Evolutionary conservation across 2,329 filamentous ascomycete genomes (phyloP), one percentile per base, ranked within the genome.

Genomic region (Escovopsis sp.): DNA sequence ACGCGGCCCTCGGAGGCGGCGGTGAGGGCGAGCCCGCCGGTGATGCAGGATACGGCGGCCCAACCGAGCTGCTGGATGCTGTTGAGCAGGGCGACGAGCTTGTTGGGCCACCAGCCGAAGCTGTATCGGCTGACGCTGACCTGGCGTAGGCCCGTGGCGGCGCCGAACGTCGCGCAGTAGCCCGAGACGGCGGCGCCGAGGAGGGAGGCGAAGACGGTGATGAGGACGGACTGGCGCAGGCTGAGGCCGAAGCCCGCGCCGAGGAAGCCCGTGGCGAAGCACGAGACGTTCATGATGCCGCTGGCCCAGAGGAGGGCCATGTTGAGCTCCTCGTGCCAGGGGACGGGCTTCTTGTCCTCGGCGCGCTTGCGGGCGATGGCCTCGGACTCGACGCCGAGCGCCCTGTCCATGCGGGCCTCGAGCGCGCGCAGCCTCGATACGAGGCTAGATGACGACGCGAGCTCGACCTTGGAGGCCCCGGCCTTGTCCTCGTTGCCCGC

Each of bases 301-400:
- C 61, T 66, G 18, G 69, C 67, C 70, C 70, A 73, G 44, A 73
- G 58, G 44, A 70, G 53, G 10, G 67, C 68, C 69, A 73, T 73
- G 43, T 61, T 60, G 43, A 66, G 52, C 46, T 64, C 63, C 50
- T 66, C 65, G 18, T 55, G 57, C 58, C 58, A 63, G 10, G 53
- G 46, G 9, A 55, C 53, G 26, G 41, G 38, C 19, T 47, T 42
- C 36, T 56, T 58, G 36, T 69, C 61, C 52, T 69, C 63, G 32
- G 68, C 62, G 6, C 59, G 59, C 47, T 68, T 66, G 43, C 70
- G 63, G 9, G 56, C 55, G 38, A 70, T 62, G 36, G 64, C 66
- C 39, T 69, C 56, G 2, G 66, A 61, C 53, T 73, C 70, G 43
- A 72, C 59, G 15, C 69, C 69, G 35, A 73, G 52, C 48, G 61